Percentiles rank a stretch among this genome's conserved stretches.
phyloP scores from a whole-genome alignment of 2,329 filamentous ascomycete species.

The Ophiostoma montium region DNA sequence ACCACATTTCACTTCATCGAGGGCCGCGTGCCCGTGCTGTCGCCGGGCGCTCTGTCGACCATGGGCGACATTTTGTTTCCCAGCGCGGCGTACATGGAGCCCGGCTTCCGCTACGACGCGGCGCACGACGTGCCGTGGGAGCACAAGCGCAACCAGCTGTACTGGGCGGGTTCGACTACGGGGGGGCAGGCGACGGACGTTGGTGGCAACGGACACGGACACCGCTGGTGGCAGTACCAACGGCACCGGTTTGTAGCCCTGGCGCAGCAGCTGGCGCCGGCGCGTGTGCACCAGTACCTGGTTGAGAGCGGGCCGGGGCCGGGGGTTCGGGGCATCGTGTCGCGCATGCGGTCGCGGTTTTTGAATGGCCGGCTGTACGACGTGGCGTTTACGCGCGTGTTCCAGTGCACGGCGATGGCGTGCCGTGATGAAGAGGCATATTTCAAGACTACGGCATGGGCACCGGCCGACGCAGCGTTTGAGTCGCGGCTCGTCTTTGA shows the following conservation, averaged over 20 bases:
- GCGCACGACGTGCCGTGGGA: conserved; percentile 31
- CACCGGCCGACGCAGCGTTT: conserved; percentile 21
- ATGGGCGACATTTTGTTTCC: conserved; percentile 40
- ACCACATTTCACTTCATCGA: conserved; percentile 27
- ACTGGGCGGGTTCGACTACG: conserved; percentile 44
- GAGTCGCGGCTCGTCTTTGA: conserved; percentile 32
- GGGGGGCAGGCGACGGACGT: conserved; percentile 30
- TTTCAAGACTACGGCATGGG: conserved; percentile 7
- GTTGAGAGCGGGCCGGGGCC: conserved; percentile 6
- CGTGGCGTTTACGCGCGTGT: conserved; percentile 20
- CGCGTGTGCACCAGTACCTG: conserved; percentile 21
- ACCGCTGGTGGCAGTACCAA: conserved; percentile 32
- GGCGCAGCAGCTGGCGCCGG: conserved; percentile 20
- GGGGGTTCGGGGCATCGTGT: conserved; percentile 10
- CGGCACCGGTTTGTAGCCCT: conserved; percentile 31
- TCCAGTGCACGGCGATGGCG: conserved; percentile 26
- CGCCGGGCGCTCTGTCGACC: conserved; percentile 28
- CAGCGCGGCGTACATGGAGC: conserved; percentile 32
- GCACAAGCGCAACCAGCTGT: conserved; percentile 34
- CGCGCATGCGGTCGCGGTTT: conserved; percentile 17
- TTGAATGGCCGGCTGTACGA: conserved; percentile 21
- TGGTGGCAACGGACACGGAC: too few species aligned
- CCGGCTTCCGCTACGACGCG: conserved; percentile 27
- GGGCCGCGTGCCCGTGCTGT: conserved; percentile 31
- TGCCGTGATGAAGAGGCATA: conserved; percentile 5